Percentiles rank a stretch among this genome's conserved stretches.
phyloP scores from a whole-genome alignment of 495 filamentous ascomycete genomes.

The Neurospora tetraspora region DNA sequence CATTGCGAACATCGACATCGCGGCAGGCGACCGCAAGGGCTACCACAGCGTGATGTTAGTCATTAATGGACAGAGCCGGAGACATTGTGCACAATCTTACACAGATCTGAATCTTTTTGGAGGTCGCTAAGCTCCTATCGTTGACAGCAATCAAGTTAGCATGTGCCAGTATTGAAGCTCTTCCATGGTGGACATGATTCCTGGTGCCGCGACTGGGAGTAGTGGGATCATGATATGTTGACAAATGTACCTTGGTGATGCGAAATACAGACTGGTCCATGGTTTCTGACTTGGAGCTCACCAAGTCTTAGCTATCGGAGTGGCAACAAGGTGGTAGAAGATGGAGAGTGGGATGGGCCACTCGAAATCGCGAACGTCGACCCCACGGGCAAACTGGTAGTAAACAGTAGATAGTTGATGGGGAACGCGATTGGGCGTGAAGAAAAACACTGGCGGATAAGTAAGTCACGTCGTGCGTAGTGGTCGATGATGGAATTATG shows the following conservation, averaged over 20 bases:
- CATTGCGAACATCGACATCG: slow-evolving; percentile 79
- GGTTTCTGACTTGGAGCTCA: slow-evolving; percentile 9
- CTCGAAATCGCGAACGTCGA: not conserved
- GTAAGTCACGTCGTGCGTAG: not conserved
- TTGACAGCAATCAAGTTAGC: slow-evolving; percentile 12
- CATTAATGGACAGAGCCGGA: not conserved
- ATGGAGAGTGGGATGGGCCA: not conserved
- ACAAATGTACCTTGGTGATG: slow-evolving; percentile 58
- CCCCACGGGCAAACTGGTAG: not conserved
- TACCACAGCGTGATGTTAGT: slow-evolving; percentile 22
- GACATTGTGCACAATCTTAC: slow-evolving; percentile 37
- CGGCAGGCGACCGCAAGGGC: slow-evolving; percentile 78
- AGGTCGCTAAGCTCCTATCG: slow-evolving; percentile 72
- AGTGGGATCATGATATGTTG: slow-evolving; percentile 1
- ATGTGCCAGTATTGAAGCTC: slow-evolving; percentile 28
- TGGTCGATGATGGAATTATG: not conserved
- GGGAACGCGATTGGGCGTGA: not conserved
- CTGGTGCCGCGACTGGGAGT: not conserved
- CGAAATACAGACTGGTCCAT: slow-evolving; percentile 85
- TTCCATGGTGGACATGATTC: slow-evolving; percentile 6
- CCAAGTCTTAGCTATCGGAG: not conserved
- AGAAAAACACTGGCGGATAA: not conserved
- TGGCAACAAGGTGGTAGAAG: not conserved
- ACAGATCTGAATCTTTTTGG: slow-evolving; percentile 70
- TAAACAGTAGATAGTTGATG: not conserved